Base-by-base conservation (phyloP, 306 rosid genomes). In the Leucaena leucocephala region DNA sequence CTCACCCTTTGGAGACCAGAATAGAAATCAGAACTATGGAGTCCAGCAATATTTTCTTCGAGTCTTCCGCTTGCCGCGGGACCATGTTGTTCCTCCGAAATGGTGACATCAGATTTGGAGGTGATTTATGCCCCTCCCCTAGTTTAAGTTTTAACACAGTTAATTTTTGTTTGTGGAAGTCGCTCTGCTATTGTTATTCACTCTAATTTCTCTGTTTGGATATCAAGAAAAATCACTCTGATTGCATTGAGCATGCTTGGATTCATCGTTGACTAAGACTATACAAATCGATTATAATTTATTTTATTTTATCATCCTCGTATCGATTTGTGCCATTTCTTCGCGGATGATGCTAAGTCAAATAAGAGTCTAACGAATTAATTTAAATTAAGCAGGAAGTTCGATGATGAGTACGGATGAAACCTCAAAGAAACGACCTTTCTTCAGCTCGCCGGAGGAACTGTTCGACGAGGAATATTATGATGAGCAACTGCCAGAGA, bases 401-500 rank as follows among this genome's bases (percentile, higher is more conserved):
- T 80, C 94, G 72, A 78, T 90, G 85, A 86, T 86, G 86, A 84
- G 92, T 85, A 80, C 85, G 87, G 97, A 95, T 71, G 97, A 93
- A 79, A 85, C 83, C 82, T 90, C 96, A 5, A 91, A 88, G 89
- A 88, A 87, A 88, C 86, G 94, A 76, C 85, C 94, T 33, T 90
- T 91, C 78, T 95, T 93, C 82, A 87, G 91, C 91, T 91, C 93
- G 4, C 90, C 90, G 10, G 98, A 91, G 27, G 98, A 95, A 34
- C 82, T 95, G 72, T 91, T 71, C 76, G 97, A 93, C 40, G 98
- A 95, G 62, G 99, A 95, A 77, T 93, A 90, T 69, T 93, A 88
- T 81, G 98, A 93, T 74, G 97, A 91, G 66, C 99, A 92, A 90
- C 73, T 80, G 70, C 98, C 97, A 78, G 99, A 95, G 86, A 95